Evolutionary conservation across 1,139 yeast genomes (phyloP), one percentile per base, ranked within the genome.

Genomic region (Geotrichum fermentans): DNA sequence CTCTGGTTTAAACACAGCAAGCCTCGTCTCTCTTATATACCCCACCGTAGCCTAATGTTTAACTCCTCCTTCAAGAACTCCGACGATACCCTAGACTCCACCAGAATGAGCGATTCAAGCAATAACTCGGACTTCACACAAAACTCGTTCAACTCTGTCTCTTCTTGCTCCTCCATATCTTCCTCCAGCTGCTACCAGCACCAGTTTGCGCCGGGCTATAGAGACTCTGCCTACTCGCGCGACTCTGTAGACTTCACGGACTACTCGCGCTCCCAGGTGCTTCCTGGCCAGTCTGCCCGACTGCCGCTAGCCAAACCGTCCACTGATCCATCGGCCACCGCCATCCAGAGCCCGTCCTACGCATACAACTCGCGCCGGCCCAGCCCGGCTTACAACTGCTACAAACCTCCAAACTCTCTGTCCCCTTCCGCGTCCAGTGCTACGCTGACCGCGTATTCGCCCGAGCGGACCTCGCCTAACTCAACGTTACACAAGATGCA

Each of bases 91-190:
- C 6, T 38, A 5, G 41, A 38, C 18, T 14, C 32, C 16, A 24
- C 30, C 20, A 22, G 17, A n/a, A 24, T 38, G 32, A 38, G 32
- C 5, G 29, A 20, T 14, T 7, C 26, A 20, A 18, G 26, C 40
- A n/a, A 14, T 32, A 38, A 24, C 41, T 20, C 29, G 13, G 34
- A 39, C 13, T n/a, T 28, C 21, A 39, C 42, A n/a, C 42, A 39
- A 13, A 26, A 28, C 18, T 38, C 41, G 10, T 38, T 38, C 13
- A 13, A 10, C 8, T 38, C 41, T 13, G 13, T 38, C 4, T 38
- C 41, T 20, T 38, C 41, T 5, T 21, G 21, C 21, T 38, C 41
- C 21, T 38, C 41, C 18, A 7, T 24, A 7, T 38, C 41, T 14
- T 38, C 41, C 13, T 8, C 32, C 5, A 24, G 32, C 32, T 22